phyloP scores from a whole-genome alignment of 2,329 filamentous ascomycete species.

The Diaporthe sp. region DNA sequence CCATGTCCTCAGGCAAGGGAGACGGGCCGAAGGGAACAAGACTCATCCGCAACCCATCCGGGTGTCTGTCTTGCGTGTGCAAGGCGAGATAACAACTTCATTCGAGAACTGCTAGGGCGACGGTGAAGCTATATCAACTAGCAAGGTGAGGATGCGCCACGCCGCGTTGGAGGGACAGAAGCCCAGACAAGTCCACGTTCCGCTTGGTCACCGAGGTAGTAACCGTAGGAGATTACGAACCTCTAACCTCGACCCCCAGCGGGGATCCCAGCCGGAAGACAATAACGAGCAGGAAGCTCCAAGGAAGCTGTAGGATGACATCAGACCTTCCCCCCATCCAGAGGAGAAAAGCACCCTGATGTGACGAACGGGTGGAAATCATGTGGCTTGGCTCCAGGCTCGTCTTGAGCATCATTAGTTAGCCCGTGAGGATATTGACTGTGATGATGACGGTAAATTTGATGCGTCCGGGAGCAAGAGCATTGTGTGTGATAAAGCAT shows the following conservation, averaged over 20 bases:
- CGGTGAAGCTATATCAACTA: background rate
- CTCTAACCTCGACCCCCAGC: background rate
- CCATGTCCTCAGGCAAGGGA: constrained; percentile 13
- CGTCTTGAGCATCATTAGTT: background rate
- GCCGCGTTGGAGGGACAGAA: background rate
- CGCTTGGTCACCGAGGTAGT: constrained; percentile 11
- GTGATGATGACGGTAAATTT: background rate
- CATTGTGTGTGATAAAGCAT: constrained; percentile 21
- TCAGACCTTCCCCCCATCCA: background rate
- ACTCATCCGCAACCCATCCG: background rate
- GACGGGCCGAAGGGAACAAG: constrained; percentile 6
- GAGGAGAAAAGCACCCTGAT: background rate
- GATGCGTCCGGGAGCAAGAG: constrained; percentile 11
- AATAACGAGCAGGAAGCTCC: background rate
- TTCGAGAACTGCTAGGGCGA: background rate
- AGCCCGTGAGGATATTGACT: background rate
- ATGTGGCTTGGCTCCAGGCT: background rate
- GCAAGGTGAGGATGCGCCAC: constrained; percentile 10
- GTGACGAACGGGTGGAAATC: background rate
- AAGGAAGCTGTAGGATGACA: constrained; percentile 23
- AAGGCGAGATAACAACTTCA: background rate
- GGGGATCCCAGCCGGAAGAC: background rate
- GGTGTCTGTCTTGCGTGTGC: background rate
- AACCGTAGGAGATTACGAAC: background rate
- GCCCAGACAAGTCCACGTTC: background rate